Conservation (phyloP, 768 basidiomycete genomes). For the Leccinum subgranulosum region DNA sequence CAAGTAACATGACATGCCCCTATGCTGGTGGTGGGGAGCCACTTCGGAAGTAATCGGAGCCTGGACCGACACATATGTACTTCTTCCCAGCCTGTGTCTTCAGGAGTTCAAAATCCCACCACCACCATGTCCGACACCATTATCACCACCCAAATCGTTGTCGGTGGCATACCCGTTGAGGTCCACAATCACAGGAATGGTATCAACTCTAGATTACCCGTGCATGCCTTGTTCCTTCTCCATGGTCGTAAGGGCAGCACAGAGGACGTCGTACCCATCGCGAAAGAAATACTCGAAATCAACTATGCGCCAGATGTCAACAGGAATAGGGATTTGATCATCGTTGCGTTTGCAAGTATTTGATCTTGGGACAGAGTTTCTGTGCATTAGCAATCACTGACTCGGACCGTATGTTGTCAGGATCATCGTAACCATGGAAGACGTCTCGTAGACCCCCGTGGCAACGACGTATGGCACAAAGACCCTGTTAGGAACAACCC, state of each 20-base stretch:
- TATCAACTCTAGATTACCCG: slow-evolving; percentile 17
- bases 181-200: slow-evolving; percentile 21
- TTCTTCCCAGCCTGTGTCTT: not conserved
- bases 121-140: slow-evolving; percentile 18
- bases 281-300: slow-evolving; percentile 22
- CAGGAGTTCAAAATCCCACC: not conserved
- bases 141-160: slow-evolving; percentile 9
- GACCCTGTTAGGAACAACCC: slow-evolving; percentile 23
- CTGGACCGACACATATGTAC: not conserved
- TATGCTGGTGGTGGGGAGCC: not conserved
- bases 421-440: slow-evolving; percentile 33
- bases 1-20: not conserved
- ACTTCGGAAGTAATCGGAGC: no score
- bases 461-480: slow-evolving; percentile 25
- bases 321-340: slow-evolving; percentile 26
- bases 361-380: not conserved
- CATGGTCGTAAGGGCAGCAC: slow-evolving; percentile 25
- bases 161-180: slow-evolving; percentile 28
- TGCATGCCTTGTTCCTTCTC: slow-evolving; percentile 27
- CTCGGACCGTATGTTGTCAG: slow-evolving; percentile 4
- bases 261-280: slow-evolving; percentile 10
- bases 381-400: not conserved
- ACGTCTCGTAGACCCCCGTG: slow-evolving; percentile 22
- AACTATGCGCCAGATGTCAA: slow-evolving; percentile 9
- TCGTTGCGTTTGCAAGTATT: slow-evolving; percentile 27